Base-by-base conservation (phyloP, 1,139 yeast species). In the Petasospora rhodanensis region DNA sequence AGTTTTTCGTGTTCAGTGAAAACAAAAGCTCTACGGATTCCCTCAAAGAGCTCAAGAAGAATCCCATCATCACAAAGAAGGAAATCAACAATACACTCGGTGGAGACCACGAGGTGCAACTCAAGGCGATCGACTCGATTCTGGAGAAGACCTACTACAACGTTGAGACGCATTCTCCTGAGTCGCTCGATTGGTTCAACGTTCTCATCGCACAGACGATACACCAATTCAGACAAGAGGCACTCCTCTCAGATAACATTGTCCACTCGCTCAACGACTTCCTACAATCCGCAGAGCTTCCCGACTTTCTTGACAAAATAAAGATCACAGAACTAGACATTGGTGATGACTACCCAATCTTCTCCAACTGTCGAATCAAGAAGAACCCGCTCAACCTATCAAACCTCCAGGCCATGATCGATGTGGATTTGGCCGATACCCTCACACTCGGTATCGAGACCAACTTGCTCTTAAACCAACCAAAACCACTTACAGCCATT, bases 131-230 rank as follows among this genome's bases (percentile, higher is more conserved):
- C 41, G 51, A 62, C 51, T 49, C 79, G 0, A 84, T 89, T 18
- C 64, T 91, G 32, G 96, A 89, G 46, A 89, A 87, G 52, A 87
- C 96, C 0, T 87, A 86, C 54, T 93, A 93, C 56, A 86, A 91
- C 53, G 96, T 91, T 2, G 77, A 79, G 27, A 78, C 78, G 16
- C 98, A 93, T 56, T 67, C 80, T 3, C 74, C 96, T 0, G 99
- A 91, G 61, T 81, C 96, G 0, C 63, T 91, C 36, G 98, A 91
- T 57, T 91, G 99, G 98, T 86, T 91, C 55, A 91, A 91, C 50
- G 97, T 91, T 1, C 65, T 91, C 29, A 73, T 91, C 15, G 98
- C 96, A 0, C 97, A 93, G 55, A 80, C 89, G 5, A 79, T 91
- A 16, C 76, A 86, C 15, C 95, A 89, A 48, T 70, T 87, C 40